These are phyloP conservation scores for Pythium brassicae DNA, from an alignment of 352 stramenopile species.

Conservation along the genomic window DNA sequence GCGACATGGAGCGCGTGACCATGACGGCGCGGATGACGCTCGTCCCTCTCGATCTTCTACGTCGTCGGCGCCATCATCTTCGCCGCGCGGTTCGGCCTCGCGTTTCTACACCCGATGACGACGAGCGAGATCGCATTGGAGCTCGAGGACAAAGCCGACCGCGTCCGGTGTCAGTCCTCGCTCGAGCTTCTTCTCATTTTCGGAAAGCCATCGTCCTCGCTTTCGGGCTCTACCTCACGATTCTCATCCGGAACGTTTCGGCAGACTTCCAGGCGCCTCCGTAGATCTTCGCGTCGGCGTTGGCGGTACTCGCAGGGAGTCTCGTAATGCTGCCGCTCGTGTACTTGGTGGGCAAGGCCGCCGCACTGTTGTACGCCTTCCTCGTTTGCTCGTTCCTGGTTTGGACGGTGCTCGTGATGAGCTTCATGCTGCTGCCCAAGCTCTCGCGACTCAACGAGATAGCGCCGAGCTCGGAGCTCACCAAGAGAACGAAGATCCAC, in stretches of 20 bases:
- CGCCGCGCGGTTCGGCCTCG: conserved; percentile 1
- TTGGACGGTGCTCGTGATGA: conserved; percentile 13
- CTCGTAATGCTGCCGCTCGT: conserved; percentile 20
- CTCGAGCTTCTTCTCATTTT: conserved; percentile 40
- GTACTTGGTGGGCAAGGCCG: conserved; percentile 19
- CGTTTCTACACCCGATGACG: neutral
- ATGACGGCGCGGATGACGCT: conserved; percentile 20
- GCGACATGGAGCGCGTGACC: conserved; percentile 18
- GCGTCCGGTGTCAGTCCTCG: conserved; percentile 1
- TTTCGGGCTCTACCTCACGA: conserved; percentile 15
- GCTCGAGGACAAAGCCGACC: neutral
- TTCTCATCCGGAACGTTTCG: conserved; percentile 30
- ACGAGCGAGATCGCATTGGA: neutral
- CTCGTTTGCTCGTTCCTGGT: conserved; percentile 9
- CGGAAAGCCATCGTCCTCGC: conserved; percentile 26
- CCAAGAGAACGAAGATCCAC: neutral
- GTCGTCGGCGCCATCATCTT: conserved; percentile 2
- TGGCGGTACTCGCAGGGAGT: conserved; percentile 17
- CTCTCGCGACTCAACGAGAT: conserved; percentile 4
- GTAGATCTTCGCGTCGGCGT: conserved; percentile 28
- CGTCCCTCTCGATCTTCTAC: conserved; percentile 4
- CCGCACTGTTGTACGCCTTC: conserved; percentile 15
- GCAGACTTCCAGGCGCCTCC: conserved; percentile 36
- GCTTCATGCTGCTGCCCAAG: conserved; percentile 15
- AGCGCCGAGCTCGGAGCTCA: neutral